A percentile compares a stretch with the other conserved stretches of the same genome.
Evolutionary conservation across 805 yeast genomes (phyloP).

Genomic region (Metschnikowia borealis): DNA sequence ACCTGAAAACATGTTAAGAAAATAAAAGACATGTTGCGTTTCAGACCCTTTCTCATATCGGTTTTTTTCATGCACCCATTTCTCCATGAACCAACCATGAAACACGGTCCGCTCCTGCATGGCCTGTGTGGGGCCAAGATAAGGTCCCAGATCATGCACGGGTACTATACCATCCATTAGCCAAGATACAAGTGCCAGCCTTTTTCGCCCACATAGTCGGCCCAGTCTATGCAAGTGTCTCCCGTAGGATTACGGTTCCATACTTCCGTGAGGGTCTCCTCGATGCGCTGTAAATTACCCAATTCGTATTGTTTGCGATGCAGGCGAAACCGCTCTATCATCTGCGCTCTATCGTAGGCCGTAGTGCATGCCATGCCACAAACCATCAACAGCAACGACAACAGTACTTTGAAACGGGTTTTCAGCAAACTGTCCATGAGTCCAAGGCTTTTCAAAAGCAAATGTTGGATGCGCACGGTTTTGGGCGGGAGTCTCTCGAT

Average conservation of each 20-base stretch:
- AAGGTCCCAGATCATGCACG: neutral
- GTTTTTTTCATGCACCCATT: neutral
- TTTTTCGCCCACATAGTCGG: slow-evolving; percentile 13
- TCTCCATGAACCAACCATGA: neutral
- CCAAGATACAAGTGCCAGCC: slow-evolving; percentile 20
- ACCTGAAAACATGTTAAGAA: too few relatives aligned
- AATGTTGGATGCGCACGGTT: slow-evolving; percentile 9
- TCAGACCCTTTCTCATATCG: too few relatives aligned
- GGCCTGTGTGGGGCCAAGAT: too few relatives aligned
- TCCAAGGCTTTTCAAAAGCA: slow-evolving; percentile 11
- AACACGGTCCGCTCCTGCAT: too few relatives aligned
- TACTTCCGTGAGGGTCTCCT: slow-evolving; percentile 16
- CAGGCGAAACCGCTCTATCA: slow-evolving; percentile 23
- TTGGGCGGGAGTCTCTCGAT: slow-evolving; percentile 12
- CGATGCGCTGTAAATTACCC: slow-evolving; percentile 18
- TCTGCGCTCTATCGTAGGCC: slow-evolving; percentile 20
- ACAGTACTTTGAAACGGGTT: slow-evolving; percentile 14
- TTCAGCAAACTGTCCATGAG: slow-evolving; percentile 11
- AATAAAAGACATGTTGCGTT: too few relatives aligned
- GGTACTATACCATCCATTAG: neutral
- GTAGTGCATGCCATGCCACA: slow-evolving; percentile 31
- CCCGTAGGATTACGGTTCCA: slow-evolving; percentile 18
- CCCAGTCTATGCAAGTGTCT: slow-evolving; percentile 16
- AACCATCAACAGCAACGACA: slow-evolving; percentile 21
- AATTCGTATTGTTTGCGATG: slow-evolving; percentile 16